These are phyloP conservation scores for Vigna unguiculata DNA, from an alignment of 306 rosid species.

Conservation along the genomic window DNA sequence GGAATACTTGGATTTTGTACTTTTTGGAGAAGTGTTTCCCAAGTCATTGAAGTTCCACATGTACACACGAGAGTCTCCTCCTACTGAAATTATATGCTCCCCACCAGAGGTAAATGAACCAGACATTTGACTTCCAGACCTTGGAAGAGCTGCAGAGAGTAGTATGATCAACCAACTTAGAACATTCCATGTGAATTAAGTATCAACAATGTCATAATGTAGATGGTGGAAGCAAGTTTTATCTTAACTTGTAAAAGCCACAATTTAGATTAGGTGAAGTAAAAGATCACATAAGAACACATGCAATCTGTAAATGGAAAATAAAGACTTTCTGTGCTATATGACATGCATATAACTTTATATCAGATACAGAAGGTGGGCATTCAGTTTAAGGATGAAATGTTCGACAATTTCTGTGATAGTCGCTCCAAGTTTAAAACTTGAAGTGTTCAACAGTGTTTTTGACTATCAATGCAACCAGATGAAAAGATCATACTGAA, in stretches of 20 bases:
- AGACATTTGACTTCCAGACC: conserved; percentile 79
- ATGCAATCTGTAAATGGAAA: conserved; percentile 16
- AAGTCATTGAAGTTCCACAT: conserved; percentile 65
- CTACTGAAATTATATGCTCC: conserved; percentile 74
- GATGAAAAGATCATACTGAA: background rate
- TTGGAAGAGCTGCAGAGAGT: conserved; percentile 64
- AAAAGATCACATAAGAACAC: conserved; percentile 11
- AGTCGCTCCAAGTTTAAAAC: background rate
- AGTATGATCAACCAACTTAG: conserved; percentile 39
- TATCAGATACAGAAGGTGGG: background rate
- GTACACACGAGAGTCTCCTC: conserved; percentile 80
- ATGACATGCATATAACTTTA: background rate
- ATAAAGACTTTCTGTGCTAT: conserved; percentile 1
- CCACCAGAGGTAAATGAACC: conserved; percentile 73
- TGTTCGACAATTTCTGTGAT: background rate
- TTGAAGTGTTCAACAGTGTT: background rate
- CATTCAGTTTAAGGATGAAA: background rate
- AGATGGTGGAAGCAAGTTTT: background rate
- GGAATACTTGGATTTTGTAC: conserved; percentile 58
- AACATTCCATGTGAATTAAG: conserved; percentile 23
- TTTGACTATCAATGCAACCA: background rate
- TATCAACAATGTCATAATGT: background rate
- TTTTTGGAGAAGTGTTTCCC: conserved; percentile 45
- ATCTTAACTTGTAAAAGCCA: conserved; percentile 12
- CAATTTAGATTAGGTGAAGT: background rate